phyloP scores from a whole-genome alignment of 108 stramenopile genomes.

The Phaeodactylum tricornutum region DNA sequence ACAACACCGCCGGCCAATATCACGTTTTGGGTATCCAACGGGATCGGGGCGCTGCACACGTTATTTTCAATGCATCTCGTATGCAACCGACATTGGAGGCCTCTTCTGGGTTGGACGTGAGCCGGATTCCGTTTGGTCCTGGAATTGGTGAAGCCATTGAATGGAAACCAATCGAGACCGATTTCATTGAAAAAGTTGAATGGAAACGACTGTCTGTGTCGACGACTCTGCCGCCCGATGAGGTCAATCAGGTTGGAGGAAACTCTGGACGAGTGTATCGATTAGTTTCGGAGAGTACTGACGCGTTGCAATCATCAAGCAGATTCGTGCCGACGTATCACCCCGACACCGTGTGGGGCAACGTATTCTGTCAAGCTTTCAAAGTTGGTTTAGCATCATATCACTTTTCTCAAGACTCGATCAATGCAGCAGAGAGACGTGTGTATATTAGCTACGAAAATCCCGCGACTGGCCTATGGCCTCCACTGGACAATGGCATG shows the following conservation, averaged over 20 bases:
- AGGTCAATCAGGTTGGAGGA: neutral
- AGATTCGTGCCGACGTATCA: conserved; percentile 24
- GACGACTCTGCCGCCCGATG: neutral
- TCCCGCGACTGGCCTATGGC: conserved; percentile 36
- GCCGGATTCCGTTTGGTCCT: neutral
- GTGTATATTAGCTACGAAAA: conserved; percentile 72
- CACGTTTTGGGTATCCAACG: neutral
- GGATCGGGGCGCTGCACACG: neutral
- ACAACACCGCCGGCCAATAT: neutral
- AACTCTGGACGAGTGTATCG: neutral
- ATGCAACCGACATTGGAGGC: neutral
- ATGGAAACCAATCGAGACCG: neutral
- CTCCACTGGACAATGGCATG: conserved; percentile 52
- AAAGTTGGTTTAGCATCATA: conserved; percentile 68
- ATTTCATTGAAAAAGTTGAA: neutral
- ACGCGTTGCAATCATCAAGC: conserved; percentile 1
- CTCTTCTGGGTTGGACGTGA: neutral
- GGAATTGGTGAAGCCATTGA: too few relatives aligned
- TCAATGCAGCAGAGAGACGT: neutral
- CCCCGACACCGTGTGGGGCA: conserved; percentile 41
- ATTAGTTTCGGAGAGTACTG: conserved; percentile 5
- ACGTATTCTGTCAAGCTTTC: conserved; percentile 55
- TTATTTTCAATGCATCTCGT: neutral
- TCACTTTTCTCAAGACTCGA: conserved; percentile 32
- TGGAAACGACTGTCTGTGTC: neutral